A percentile compares a stretch with the other conserved stretches of the same genome.
Evolutionary conservation across 2,329 filamentous ascomycete species (phyloP).

Genomic region (Phaeosphaeria sp.): DNA sequence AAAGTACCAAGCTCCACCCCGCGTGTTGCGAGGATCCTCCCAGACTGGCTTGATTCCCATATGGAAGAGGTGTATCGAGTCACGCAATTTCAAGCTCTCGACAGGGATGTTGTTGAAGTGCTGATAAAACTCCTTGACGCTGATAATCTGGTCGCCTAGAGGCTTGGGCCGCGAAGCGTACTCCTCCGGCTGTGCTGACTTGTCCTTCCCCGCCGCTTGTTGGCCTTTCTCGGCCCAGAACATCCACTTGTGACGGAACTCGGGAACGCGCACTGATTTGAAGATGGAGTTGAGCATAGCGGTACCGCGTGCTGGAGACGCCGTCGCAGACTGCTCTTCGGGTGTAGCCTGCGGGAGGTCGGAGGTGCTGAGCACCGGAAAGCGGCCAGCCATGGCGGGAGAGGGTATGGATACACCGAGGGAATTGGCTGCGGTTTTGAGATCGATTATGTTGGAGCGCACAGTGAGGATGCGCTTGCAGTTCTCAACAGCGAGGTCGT

Average conservation of each 20-base stretch:
- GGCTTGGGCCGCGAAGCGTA: conserved; percentile 57
- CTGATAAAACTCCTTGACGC: conserved; percentile 58
- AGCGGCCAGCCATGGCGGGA: conserved; percentile 37
- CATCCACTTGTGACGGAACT: conserved; percentile 60
- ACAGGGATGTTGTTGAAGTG: conserved; percentile 75
- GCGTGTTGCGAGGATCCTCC: conserved; percentile 85
- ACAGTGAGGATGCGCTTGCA: conserved; percentile 28
- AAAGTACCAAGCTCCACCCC: conserved; percentile 92
- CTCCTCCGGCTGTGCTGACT: conserved; percentile 30
- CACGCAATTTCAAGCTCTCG: conserved; percentile 72
- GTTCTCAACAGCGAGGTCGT: conserved; percentile 28
- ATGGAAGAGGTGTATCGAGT: conserved; percentile 78
- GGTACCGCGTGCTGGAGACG: conserved; percentile 76
- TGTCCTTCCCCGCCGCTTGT: conserved; percentile 32
- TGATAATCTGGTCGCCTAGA: conserved; percentile 51
- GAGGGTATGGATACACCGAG: conserved; percentile 11
- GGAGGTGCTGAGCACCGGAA: conserved; percentile 45
- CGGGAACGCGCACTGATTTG: conserved; percentile 55
- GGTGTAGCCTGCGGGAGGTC: conserved; percentile 67
- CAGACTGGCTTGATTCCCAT: conserved; percentile 81
- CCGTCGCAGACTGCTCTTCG: conserved; percentile 64
- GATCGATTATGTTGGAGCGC: conserved; percentile 14
- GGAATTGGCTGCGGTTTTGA: conserved; percentile 14
- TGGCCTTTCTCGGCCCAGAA: conserved; percentile 58
- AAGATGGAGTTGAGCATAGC: conserved; percentile 67